Evolutionary conservation across 352 stramenopile genomes (phyloP).

Genomic region (Phytophthora multivora): DNA sequence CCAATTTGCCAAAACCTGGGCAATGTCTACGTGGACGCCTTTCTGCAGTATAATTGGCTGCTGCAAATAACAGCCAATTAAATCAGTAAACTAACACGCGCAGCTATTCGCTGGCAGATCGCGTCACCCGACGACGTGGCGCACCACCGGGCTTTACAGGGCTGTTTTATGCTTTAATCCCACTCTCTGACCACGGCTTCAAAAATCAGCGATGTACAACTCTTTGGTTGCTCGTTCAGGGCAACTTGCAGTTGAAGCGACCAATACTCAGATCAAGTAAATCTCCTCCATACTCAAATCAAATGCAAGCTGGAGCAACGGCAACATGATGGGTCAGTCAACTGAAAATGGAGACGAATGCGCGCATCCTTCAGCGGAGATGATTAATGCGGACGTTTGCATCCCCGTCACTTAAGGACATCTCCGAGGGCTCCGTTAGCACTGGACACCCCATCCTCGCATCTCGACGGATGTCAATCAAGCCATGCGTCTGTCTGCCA

Average conservation of each 20-base stretch:
- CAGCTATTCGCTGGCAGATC: constrained; percentile 7
- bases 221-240: too few species aligned
- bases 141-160: constrained; percentile 11
- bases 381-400: constrained; percentile 1
- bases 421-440: not conserved
- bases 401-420: not conserved
- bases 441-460: constrained; percentile 10
- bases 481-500: constrained; percentile 14
- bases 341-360: constrained; percentile 16
- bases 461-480: constrained; percentile 6
- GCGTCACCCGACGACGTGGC: constrained; percentile 21
- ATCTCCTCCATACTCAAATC: not conserved
- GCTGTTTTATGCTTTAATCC: not conserved
- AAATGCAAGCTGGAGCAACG: not conserved
- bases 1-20: not conserved
- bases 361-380: not conserved
- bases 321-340: constrained; percentile 7
- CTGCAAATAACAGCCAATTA: constrained; percentile 3
- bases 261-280: constrained; percentile 1
- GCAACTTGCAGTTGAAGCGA: constrained; percentile 17
- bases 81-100: not conserved
- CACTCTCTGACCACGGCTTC: constrained; percentile 24
- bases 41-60: not conserved
- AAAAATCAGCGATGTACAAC: constrained; percentile 15
- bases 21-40: not conserved